Conservation (phyloP, 768 basidiomycete species). For the Naematelia aurantialba region DNA sequence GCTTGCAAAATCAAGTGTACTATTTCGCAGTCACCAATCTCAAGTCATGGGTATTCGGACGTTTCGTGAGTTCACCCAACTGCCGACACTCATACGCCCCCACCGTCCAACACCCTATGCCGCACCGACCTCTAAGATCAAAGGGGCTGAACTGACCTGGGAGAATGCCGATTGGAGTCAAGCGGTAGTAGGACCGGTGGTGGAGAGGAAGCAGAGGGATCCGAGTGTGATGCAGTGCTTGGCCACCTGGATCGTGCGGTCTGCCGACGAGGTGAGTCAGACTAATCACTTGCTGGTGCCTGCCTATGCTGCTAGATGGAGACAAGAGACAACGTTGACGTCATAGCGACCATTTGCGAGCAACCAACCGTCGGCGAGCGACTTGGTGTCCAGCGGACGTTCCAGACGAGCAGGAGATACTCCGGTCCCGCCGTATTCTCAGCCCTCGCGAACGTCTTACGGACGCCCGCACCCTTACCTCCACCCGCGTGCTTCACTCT, state of each 20-base stretch:
- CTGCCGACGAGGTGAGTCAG: slow-evolving; percentile 42
- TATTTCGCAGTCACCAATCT: slow-evolving; percentile 48
- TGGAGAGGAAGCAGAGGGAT: slow-evolving; percentile 34
- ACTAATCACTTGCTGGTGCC: too few relatives aligned
- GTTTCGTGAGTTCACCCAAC: slow-evolving; percentile 35
- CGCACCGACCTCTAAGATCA: too few relatives aligned
- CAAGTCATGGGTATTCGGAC: slow-evolving; percentile 48
- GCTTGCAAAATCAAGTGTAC: slow-evolving; percentile 44
- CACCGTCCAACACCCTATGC: too few relatives aligned
- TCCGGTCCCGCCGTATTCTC: background rate
- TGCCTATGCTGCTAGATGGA: too few relatives aligned
- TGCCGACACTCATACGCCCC: too few relatives aligned
- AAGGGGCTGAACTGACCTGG: too few relatives aligned
- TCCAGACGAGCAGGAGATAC: background rate
- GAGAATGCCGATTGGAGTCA: slow-evolving; percentile 42
- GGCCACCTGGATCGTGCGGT: slow-evolving; percentile 40
- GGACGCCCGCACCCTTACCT: too few relatives aligned
- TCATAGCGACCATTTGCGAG: too few relatives aligned
- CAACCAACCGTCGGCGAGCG: background rate
- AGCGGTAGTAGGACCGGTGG: slow-evolving; percentile 39
- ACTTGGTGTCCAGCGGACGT: background rate
- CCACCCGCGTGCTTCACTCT: too few relatives aligned
- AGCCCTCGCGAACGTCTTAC: too few relatives aligned
- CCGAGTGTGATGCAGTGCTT: slow-evolving; percentile 47
- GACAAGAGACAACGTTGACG: too few relatives aligned